Percentiles rank a stretch among this genome's conserved stretches.
Evolutionary conservation across 1,284 basidiomycete genomes (phyloP).

Genomic region (Albatrellus sp.): DNA sequence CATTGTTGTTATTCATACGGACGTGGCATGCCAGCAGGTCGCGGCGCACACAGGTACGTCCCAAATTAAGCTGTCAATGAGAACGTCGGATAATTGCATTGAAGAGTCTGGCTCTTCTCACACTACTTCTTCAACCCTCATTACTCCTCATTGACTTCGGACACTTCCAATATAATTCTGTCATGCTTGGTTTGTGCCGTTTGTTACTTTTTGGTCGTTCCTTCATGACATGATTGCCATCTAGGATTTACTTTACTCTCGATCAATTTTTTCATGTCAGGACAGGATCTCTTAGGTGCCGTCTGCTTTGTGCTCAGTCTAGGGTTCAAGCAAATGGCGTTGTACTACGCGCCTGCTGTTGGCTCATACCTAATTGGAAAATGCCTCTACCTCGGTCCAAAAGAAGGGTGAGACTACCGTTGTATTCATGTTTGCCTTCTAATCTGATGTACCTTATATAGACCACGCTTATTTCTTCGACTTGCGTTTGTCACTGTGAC

Average conservation of each 20-base stretch:
- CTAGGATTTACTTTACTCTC: slow-evolving; percentile 63
- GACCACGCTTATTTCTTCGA: slow-evolving; percentile 53
- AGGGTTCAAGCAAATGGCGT: slow-evolving; percentile 91
- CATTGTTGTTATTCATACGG: slow-evolving; percentile 48
- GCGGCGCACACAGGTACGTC: slow-evolving; percentile 53
- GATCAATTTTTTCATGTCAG: slow-evolving; percentile 55
- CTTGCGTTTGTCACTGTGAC: slow-evolving; percentile 46
- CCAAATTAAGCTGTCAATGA: background rate
- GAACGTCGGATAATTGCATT: background rate
- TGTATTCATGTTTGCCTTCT: background rate
- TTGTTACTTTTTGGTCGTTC: slow-evolving; percentile 11
- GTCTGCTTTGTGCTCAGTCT: slow-evolving; percentile 76
- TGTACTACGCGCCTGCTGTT: slow-evolving; percentile 88
- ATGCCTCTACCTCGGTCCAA: slow-evolving; percentile 59
- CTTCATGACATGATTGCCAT: background rate
- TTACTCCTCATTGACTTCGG: slow-evolving; percentile 82
- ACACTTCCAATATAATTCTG: slow-evolving; percentile 88
- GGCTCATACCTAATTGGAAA: slow-evolving; percentile 77
- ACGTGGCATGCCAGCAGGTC: slow-evolving; percentile 58
- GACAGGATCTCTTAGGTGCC: slow-evolving; percentile 65
- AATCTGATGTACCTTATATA: slow-evolving; percentile 3
- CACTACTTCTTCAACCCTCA: slow-evolving; percentile 73
- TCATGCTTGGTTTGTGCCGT: slow-evolving; percentile 63
- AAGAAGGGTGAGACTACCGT: slow-evolving; percentile 44
- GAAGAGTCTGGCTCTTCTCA: slow-evolving; percentile 63